These are phyloP conservation scores for Fusarium verrucosum DNA, from an alignment of 2,329 filamentous ascomycete species.

Conservation along the genomic window DNA sequence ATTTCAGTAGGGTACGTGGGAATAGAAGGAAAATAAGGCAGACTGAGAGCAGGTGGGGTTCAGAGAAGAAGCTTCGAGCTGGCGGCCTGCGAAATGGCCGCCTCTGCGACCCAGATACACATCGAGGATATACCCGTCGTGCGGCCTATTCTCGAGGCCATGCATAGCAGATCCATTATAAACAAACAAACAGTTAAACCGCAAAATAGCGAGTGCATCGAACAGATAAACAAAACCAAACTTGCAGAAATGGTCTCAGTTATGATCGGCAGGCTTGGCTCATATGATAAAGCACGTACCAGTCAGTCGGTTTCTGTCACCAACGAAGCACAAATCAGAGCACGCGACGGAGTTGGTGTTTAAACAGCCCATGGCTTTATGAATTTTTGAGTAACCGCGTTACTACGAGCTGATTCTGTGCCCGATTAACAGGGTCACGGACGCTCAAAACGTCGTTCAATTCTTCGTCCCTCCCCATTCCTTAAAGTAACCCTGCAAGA, in stretches of 20 bases:
- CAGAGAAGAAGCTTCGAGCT: slow-evolving; percentile 22
- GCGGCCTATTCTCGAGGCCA: slow-evolving; percentile 39
- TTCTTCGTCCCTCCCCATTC: slow-evolving; percentile 15
- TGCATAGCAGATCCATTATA: slow-evolving; percentile 39
- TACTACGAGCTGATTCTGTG: slow-evolving; percentile 38
- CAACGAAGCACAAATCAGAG: slow-evolving; percentile 26
- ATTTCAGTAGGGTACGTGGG: background rate
- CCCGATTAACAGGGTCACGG: slow-evolving; percentile 34
- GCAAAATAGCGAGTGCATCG: background rate
- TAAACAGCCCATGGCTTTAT: slow-evolving; percentile 42
- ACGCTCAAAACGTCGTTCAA: slow-evolving; percentile 23
- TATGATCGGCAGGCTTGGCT: slow-evolving; percentile 1
- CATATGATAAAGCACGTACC: slow-evolving; percentile 18
- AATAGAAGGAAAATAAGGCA: slow-evolving; percentile 25
- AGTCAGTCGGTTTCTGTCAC: slow-evolving; percentile 15
- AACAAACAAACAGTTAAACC: slow-evolving; percentile 37
- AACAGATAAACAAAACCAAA: slow-evolving; percentile 21
- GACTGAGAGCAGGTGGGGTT: slow-evolving; percentile 22
- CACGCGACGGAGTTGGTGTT: slow-evolving; percentile 30
- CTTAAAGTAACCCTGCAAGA: slow-evolving; percentile 9
- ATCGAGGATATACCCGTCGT: slow-evolving; percentile 35
- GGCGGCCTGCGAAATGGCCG: slow-evolving; percentile 7
- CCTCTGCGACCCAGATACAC: slow-evolving; percentile 39
- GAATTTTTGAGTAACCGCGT: slow-evolving; percentile 38
- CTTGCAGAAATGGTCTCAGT: background rate